Conservation (phyloP, 805 yeast species). For the Lipomyces lipofer region DNA sequence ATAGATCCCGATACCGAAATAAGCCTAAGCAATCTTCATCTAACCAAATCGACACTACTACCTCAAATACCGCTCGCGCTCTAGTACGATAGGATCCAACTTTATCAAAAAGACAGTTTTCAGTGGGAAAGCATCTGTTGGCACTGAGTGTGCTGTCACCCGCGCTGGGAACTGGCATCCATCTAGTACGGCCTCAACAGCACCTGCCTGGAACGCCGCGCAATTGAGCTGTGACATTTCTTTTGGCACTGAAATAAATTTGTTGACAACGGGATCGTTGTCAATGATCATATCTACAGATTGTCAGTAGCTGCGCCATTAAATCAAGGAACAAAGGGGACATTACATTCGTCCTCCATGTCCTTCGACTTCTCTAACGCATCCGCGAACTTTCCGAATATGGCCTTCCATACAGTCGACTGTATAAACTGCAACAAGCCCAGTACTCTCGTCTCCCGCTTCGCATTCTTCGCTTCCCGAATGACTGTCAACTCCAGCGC, state of each 20-base stretch:
- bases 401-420: slow-evolving; percentile 66
- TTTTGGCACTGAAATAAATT: slow-evolving; percentile 72
- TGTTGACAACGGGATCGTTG: slow-evolving; percentile 67
- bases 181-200: slow-evolving; percentile 79
- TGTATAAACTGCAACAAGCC: slow-evolving; percentile 73
- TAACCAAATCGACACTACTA: slow-evolving; percentile 1
- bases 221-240: slow-evolving; percentile 78
- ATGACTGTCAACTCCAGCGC: slow-evolving; percentile 66
- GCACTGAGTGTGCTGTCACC: slow-evolving; percentile 82
- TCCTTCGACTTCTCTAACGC: slow-evolving; percentile 72
- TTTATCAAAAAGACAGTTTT: slow-evolving; percentile 76
- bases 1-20: background rate
- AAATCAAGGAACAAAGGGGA: too few relatives aligned
- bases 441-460: slow-evolving; percentile 64
- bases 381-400: slow-evolving; percentile 75
- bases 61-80: slow-evolving; percentile 50
- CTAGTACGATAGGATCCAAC: slow-evolving; percentile 59
- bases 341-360: slow-evolving; percentile 57
- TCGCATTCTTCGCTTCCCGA: slow-evolving; percentile 66
- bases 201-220: slow-evolving; percentile 81
- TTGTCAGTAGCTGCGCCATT: background rate
- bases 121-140: slow-evolving; percentile 56
- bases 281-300: slow-evolving; percentile 66
- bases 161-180: slow-evolving; percentile 68
- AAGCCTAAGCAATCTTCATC: background rate